Percentiles rank a stretch among this genome's conserved stretches.
Conservation (phyloP, 2,329 filamentous ascomycete genomes). For the Byssochlamys sp. region DNA sequence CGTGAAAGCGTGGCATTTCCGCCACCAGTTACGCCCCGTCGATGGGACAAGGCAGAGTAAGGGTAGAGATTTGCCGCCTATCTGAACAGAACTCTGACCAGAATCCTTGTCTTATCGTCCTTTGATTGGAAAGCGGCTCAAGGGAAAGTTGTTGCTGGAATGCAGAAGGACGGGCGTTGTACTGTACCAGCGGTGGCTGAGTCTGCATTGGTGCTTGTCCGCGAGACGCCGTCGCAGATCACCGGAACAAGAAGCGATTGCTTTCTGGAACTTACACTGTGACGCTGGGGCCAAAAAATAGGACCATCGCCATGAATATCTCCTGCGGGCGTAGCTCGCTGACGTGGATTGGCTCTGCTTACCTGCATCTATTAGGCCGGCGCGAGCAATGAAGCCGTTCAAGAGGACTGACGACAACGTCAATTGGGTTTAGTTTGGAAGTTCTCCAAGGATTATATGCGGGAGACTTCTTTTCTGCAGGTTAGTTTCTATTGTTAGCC, state of each 20-base stretch:
- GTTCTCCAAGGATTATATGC: not conserved
- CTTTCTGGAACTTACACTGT: not conserved
- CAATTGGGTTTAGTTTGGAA: not conserved
- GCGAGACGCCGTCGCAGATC: not conserved
- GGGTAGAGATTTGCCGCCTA: not conserved
- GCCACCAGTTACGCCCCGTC: not conserved
- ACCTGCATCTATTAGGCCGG: not conserved
- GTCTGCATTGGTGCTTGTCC: not conserved
- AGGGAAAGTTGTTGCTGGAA: not conserved
- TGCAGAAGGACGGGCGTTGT: not conserved
- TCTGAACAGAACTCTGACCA: not conserved
- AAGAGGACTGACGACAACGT: not conserved
- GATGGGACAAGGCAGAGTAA: not conserved
- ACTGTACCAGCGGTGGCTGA: constrained; percentile 1
- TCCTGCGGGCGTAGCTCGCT: not conserved
- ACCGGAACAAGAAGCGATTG: not conserved
- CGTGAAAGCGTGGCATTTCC: not conserved
- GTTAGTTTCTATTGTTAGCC: not conserved
- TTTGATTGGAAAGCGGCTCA: not conserved
- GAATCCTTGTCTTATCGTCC: not conserved
- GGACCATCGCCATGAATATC: not conserved
- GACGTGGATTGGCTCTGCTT: not conserved
- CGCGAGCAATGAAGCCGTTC: not conserved
- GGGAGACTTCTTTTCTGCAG: not conserved
- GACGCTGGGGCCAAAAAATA: not conserved